A percentile compares a stretch with the other conserved stretches of the same genome.
phyloP scores from a whole-genome alignment of 345 rosid species.

The sweet orange (Citrus sinensis) region DNA sequence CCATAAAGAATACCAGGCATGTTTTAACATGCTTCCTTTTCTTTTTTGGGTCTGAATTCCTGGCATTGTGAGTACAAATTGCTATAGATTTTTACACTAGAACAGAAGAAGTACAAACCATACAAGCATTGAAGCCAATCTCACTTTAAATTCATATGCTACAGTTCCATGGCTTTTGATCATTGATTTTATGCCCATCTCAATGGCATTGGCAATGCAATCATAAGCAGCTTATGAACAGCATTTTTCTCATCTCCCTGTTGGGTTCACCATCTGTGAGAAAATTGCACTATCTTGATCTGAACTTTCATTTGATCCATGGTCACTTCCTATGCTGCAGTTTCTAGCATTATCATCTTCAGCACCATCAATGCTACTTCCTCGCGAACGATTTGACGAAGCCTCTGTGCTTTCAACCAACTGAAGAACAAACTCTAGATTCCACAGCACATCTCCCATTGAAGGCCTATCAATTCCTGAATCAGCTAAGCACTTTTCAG shows the following conservation, averaged over 20 bases:
- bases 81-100: neutral
- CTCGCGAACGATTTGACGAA: conserved; percentile 17
- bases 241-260: conserved; percentile 40
- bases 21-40: neutral
- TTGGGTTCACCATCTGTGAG: conserved; percentile 60
- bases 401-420: conserved; percentile 45
- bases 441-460: conserved; percentile 79
- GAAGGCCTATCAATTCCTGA: conserved; percentile 52
- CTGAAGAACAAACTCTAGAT: conserved; percentile 63
- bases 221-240: neutral
- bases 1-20: neutral
- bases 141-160: neutral
- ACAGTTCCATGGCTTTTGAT: conserved; percentile 11
- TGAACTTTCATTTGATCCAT: conserved; percentile 20
- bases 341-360: conserved; percentile 19
- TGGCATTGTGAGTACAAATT: neutral
- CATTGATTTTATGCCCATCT: neutral
- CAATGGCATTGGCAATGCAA: neutral
- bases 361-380: conserved; percentile 11
- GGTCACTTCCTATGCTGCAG: conserved; percentile 29
- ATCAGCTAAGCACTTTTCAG: conserved; percentile 56
- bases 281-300: conserved; percentile 40
- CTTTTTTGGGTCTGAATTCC: neutral
- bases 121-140: neutral
- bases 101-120: conserved; percentile 1